These are phyloP conservation scores for Moniliophthora roreri DNA, from an alignment of 1,284 basidiomycete species.

Conservation along the genomic window DNA sequence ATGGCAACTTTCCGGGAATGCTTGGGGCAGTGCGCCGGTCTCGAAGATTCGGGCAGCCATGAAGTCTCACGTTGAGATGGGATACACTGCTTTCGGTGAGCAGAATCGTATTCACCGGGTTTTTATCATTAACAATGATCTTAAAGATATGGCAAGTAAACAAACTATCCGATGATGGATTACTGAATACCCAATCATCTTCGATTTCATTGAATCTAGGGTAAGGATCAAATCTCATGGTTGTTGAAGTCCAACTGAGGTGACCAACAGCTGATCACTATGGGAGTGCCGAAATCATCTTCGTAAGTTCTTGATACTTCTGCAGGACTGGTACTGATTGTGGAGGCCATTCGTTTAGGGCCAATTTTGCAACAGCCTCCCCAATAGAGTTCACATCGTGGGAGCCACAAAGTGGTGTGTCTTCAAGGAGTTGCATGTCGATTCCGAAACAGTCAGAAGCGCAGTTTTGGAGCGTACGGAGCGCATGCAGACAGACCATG, in stretches of 20 bases:
- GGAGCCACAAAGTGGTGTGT: conserved; percentile 85
- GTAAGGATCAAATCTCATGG: conserved; percentile 2
- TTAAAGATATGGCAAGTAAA: conserved; percentile 53
- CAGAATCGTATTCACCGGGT: conserved; percentile 11
- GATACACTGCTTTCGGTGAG: conserved; percentile 75
- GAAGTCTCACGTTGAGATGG: conserved; percentile 59
- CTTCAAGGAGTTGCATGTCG: conserved; percentile 55
- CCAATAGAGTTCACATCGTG: conserved; percentile 45
- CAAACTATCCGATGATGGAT: conserved; percentile 1
- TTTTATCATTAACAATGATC: conserved; percentile 10
- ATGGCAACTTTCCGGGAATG: conserved; percentile 81
- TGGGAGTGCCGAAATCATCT: conserved; percentile 75
- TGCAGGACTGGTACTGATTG: conserved; percentile 5
- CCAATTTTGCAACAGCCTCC: conserved; percentile 54
- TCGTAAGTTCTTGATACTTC: conserved; percentile 44
- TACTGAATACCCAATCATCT: background rate
- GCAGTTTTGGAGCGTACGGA: conserved; percentile 68
- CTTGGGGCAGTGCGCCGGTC: conserved; percentile 75
- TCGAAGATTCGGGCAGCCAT: conserved; percentile 67
- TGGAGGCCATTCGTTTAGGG: conserved; percentile 45
- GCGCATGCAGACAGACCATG: conserved; percentile 41
- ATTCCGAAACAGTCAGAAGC: conserved; percentile 57
- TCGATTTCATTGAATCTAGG: background rate
- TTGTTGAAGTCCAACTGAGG: conserved; percentile 7
- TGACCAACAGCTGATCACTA: conserved; percentile 71